These are phyloP conservation scores for Boletellus ananas DNA, from an alignment of 768 basidiomycete genomes.

Conservation along the genomic window DNA sequence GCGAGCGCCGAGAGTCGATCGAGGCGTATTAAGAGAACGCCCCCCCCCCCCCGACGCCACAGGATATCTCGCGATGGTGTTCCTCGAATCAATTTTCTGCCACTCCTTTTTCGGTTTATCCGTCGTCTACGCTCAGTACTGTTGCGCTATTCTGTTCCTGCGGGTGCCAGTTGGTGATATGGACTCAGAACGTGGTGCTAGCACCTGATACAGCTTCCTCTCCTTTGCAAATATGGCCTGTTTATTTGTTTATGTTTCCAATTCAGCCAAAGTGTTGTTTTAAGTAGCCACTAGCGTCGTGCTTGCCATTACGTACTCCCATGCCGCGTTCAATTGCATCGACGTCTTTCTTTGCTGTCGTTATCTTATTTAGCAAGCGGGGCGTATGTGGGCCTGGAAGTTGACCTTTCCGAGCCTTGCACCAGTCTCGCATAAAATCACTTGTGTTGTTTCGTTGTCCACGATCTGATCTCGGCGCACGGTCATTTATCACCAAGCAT, in stretches of 20 bases:
- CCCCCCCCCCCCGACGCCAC: slow-evolving; percentile 4
- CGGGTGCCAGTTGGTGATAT: slow-evolving; percentile 11
- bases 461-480: slow-evolving; percentile 9
- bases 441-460: slow-evolving; percentile 6
- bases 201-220: slow-evolving; percentile 20
- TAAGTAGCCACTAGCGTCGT: slow-evolving; percentile 22
- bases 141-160: slow-evolving; percentile 10
- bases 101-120: slow-evolving; percentile 19
- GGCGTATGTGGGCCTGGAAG: slow-evolving; percentile 28
- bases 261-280: slow-evolving; percentile 26
- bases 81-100: slow-evolving; percentile 12
- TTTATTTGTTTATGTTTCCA: slow-evolving; percentile 20
- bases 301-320: slow-evolving; percentile 26
- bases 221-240: slow-evolving; percentile 26
- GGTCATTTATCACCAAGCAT: too few species aligned
- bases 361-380: slow-evolving; percentile 22
- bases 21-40: slow-evolving; percentile 51
- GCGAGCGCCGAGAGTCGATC: slow-evolving; percentile 73
- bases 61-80: slow-evolving; percentile 5
- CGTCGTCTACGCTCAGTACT: slow-evolving; percentile 12
- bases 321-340: slow-evolving; percentile 13
- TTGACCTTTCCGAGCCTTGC: slow-evolving; percentile 35
- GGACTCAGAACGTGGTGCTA: slow-evolving; percentile 24
- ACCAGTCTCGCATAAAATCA: slow-evolving; percentile 7
- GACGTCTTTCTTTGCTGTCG: slow-evolving; percentile 11